These are phyloP conservation scores for Lumnitzera littorea DNA, from an alignment of 345 rosid species.

Conservation along the genomic window DNA sequence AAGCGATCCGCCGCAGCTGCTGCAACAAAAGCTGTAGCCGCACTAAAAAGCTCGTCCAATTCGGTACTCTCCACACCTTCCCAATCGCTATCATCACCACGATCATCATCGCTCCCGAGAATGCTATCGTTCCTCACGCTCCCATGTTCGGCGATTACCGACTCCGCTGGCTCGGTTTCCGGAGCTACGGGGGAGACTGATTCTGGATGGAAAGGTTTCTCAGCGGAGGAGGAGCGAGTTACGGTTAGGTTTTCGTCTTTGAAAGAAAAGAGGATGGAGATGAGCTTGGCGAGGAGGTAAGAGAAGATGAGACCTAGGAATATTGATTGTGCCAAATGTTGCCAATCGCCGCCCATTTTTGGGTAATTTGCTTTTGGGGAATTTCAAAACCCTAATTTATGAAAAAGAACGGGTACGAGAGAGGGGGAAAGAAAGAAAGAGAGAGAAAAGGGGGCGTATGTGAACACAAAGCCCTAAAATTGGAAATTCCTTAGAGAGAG, in stretches of 20 bases:
- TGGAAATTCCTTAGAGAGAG: background rate
- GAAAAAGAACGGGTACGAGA: background rate
- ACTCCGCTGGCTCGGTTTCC: slow-evolving; percentile 30
- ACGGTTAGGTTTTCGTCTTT: slow-evolving; percentile 65
- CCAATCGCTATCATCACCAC: slow-evolving; percentile 60
- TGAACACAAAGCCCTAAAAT: slow-evolving; percentile 7
- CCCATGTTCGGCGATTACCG: slow-evolving; percentile 67
- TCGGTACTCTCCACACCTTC: slow-evolving; percentile 95
- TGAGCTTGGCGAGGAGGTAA: slow-evolving; percentile 85
- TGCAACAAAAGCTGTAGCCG: slow-evolving; percentile 72
- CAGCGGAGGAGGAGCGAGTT: slow-evolving; percentile 26
- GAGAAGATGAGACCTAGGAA: slow-evolving; percentile 75
- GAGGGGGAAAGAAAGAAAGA: background rate
- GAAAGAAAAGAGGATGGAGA: slow-evolving; percentile 74
- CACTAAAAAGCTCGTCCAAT: slow-evolving; percentile 78
- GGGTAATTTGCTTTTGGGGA: background rate
- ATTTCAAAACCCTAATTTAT: background rate
- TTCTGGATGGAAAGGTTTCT: background rate
- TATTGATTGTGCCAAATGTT: slow-evolving; percentile 61
- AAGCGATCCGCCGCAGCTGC: slow-evolving; percentile 66
- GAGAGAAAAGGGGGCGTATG: background rate
- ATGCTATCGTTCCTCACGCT: slow-evolving; percentile 60
- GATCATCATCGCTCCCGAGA: slow-evolving; percentile 28
- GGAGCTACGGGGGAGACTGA: background rate
- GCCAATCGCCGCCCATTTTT: slow-evolving; percentile 66